Conservation (phyloP, 1,139 yeast genomes). For the Sugiyamaella sp. region DNA sequence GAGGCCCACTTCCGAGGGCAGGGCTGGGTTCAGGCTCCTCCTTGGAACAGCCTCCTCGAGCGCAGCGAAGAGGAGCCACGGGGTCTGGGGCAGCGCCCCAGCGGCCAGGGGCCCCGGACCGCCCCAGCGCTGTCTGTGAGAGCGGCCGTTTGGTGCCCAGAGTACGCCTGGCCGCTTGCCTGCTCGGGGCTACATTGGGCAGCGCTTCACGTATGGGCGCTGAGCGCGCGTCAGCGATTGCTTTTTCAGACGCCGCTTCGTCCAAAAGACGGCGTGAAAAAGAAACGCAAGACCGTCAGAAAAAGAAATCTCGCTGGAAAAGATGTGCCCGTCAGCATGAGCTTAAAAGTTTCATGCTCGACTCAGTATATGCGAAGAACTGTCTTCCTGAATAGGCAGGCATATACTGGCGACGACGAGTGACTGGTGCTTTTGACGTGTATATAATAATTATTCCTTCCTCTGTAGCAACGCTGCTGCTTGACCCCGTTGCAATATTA, state of each 20-base stretch:
- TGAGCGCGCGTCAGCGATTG: not conserved
- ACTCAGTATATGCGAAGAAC: not conserved
- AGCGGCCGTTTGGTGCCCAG: too few species aligned
- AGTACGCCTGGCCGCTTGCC: too few species aligned
- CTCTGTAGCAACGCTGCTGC: not conserved
- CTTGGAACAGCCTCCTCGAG: too few species aligned
- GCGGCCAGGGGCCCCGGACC: not conserved
- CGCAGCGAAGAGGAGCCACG: constrained; percentile 4
- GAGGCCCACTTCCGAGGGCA: too few species aligned
- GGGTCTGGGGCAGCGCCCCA: constrained; percentile 3
- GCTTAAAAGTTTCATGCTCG: not conserved
- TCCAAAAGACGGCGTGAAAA: not conserved
- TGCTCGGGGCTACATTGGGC: too few species aligned
- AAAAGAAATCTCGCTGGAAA: not conserved
- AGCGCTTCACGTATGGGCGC: too few species aligned
- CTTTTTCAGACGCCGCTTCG: constrained; percentile 1
- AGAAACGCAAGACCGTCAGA: not conserved
- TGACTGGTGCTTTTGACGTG: constrained; percentile 2
- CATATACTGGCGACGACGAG: not conserved
- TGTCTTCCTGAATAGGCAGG: not conserved
- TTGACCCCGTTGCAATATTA: not conserved
- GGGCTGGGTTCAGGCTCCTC: too few species aligned
- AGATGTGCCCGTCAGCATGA: not conserved
- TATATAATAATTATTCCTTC: not conserved
- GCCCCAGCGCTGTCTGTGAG: too few species aligned